Conservation (phyloP, 2,329 filamentous ascomycete species). For the Colletotrichum sp. region DNA sequence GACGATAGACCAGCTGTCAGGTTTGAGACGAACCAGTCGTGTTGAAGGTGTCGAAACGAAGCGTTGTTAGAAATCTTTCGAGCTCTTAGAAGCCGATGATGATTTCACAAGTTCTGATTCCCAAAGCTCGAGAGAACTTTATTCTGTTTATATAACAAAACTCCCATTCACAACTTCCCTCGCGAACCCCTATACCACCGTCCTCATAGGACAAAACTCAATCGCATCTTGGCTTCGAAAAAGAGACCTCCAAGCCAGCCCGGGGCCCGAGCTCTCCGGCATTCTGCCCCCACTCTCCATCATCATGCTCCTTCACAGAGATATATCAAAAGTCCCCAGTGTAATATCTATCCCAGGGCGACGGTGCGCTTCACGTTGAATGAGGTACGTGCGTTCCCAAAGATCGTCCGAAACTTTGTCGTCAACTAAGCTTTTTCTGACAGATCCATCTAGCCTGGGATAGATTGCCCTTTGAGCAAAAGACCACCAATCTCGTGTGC, state of each 20-base stretch:
- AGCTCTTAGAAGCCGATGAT: constrained; percentile 1
- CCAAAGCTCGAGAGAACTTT: neutral
- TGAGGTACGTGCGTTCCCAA: neutral
- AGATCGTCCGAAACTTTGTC: neutral
- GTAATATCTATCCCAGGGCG: constrained; percentile 1
- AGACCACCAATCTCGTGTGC: neutral
- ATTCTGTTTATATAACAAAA: constrained; percentile 2
- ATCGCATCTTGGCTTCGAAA: neutral
- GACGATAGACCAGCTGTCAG: constrained; percentile 12
- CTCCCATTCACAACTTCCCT: neutral
- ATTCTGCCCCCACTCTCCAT: neutral
- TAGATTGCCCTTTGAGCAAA: neutral
- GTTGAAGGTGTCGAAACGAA: neutral
- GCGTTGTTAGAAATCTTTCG: neutral
- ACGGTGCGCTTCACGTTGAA: constrained; percentile 7
- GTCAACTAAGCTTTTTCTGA: neutral
- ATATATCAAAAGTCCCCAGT: neutral
- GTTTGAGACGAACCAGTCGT: constrained; percentile 1
- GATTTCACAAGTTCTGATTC: neutral
- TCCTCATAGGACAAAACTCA: neutral
- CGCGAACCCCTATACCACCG: neutral
- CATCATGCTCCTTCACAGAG: neutral
- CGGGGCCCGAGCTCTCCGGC: neutral
- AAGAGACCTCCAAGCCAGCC: neutral
- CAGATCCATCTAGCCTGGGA: neutral